Conservation (phyloP, 768 basidiomycete species). For the Hericium alpestre region DNA sequence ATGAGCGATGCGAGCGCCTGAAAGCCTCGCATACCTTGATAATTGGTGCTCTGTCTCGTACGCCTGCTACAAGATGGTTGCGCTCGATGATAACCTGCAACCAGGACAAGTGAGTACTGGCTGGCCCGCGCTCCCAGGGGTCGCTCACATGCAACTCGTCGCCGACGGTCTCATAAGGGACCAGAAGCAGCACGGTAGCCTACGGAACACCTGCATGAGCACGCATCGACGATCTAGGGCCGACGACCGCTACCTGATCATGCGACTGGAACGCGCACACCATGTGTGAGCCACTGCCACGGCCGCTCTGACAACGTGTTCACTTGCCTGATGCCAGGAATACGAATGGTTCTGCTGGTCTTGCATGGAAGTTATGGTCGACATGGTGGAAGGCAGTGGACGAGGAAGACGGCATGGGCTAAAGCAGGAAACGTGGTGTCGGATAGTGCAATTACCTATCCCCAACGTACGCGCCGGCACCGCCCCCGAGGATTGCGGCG, state of each 20-base stretch:
- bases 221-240: slow-evolving; percentile 4
- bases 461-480: background rate
- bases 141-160: slow-evolving; percentile 58
- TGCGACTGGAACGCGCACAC: slow-evolving; percentile 45
- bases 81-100: slow-evolving; percentile 62
- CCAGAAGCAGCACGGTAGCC: slow-evolving; percentile 69
- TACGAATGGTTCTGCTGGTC: slow-evolving; percentile 32
- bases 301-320: no score
- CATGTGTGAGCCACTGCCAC: slow-evolving; percentile 3
- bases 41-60: slow-evolving; percentile 56
- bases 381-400: background rate
- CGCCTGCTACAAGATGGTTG: slow-evolving; percentile 61
- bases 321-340: slow-evolving; percentile 78
- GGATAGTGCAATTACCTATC: no score
- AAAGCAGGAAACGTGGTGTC: no score
- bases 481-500: background rate
- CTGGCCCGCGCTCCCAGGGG: background rate
- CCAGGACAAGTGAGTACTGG: background rate
- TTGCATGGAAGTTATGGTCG: slow-evolving; percentile 4
- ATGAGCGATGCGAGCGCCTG: background rate
- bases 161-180: slow-evolving; percentile 60
- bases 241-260: slow-evolving; percentile 54
- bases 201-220: slow-evolving; percentile 22
- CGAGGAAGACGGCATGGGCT: no score
- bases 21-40: slow-evolving; percentile 46